Evolutionary conservation across 148 eudicot species (phyloP).

Genomic region (Spergularia bocconei): DNA sequence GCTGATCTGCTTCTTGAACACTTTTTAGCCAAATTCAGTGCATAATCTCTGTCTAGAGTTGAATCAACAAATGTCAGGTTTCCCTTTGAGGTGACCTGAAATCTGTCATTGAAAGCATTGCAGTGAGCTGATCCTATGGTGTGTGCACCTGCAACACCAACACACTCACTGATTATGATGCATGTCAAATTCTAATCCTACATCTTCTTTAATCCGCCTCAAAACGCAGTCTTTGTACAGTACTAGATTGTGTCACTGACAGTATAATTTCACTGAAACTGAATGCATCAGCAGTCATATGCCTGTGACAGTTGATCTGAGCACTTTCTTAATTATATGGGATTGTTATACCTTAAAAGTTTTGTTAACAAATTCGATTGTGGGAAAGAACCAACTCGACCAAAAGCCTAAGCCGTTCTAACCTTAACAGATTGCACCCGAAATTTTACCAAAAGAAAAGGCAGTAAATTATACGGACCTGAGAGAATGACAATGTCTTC

Average conservation of each 20-base stretch:
- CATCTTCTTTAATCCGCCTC: background rate
- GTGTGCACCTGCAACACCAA: slow-evolving; percentile 59
- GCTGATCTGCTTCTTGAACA: slow-evolving; percentile 38
- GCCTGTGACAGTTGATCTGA: too few species aligned
- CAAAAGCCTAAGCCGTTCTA: too few species aligned
- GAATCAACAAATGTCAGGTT: slow-evolving; percentile 47
- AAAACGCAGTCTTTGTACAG: background rate
- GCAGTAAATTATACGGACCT: slow-evolving; percentile 34
- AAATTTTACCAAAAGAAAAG: background rate
- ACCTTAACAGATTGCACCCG: too few species aligned
- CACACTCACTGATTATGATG: background rate
- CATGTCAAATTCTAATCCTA: background rate
- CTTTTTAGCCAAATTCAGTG: slow-evolving; percentile 36
- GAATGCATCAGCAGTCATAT: too few species aligned
- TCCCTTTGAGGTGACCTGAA: slow-evolving; percentile 42
- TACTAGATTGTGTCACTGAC: background rate
- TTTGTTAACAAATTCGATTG: too few species aligned
- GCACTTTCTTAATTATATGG: too few species aligned
- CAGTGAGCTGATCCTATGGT: slow-evolving; percentile 79
- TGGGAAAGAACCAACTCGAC: too few species aligned
- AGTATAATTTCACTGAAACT: too few species aligned
- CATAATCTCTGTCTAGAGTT: slow-evolving; percentile 49
- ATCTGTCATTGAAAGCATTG: slow-evolving; percentile 52
- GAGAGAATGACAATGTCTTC: slow-evolving; percentile 67
- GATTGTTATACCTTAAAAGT: too few species aligned